phyloP scores from a whole-genome alignment of 1,139 yeast species.

The Barnettozyma hawaiiensis region DNA sequence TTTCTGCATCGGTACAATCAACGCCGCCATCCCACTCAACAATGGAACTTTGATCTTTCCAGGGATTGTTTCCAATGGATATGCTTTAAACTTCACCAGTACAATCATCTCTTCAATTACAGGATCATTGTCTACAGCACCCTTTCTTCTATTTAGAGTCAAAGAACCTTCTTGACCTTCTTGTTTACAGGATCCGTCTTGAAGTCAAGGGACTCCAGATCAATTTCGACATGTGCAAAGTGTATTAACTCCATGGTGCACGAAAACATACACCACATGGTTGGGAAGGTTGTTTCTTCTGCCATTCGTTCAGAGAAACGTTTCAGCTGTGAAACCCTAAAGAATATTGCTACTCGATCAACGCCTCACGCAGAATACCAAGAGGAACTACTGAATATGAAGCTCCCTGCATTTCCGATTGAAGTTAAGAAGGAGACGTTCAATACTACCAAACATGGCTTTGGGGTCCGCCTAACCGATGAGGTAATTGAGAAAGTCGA shows the following conservation, averaged over 20 bases:
- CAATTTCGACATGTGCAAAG: background rate
- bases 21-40: background rate
- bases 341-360: no score
- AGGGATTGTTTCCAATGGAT: background rate
- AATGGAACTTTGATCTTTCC: background rate
- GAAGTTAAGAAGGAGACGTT: background rate
- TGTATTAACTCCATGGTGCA: background rate
- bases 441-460: background rate
- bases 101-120: background rate
- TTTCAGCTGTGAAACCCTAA: no score
- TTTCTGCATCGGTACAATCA: background rate
- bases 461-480: background rate
- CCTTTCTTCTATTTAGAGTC: no score
- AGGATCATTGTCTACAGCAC: no score
- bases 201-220: background rate
- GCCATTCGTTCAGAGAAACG: no score
- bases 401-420: background rate
- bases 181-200: background rate
- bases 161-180: background rate
- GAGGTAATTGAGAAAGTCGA: background rate
- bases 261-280: background rate
- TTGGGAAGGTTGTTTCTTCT: background rate
- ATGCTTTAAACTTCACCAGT: background rate
- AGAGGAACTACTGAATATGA: no score
- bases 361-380: no score